Conservation (phyloP, 2,329 filamentous ascomycete genomes). For the Monosporascus sp. region DNA sequence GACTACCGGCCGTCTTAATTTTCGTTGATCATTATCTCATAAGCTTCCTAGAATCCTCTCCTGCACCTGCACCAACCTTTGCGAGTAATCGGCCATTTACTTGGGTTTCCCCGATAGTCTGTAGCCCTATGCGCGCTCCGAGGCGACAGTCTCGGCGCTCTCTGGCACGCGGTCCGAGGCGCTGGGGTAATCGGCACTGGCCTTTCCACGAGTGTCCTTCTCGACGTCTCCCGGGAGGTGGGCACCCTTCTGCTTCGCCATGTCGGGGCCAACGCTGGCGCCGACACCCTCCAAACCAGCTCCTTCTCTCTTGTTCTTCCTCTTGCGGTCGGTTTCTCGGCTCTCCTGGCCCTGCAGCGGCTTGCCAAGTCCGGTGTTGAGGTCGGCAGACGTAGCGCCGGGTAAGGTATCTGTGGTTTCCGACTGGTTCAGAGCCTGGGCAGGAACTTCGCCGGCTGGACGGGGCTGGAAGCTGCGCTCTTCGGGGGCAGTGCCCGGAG, state of each 20-base stretch:
- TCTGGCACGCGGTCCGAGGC: conserved; percentile 20
- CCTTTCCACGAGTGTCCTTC: conserved; percentile 19
- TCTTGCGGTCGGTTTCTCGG: conserved; percentile 33
- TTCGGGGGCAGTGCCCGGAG: conserved; percentile 58
- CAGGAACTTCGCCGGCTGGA: conserved; percentile 29
- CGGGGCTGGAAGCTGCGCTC: conserved; percentile 36
- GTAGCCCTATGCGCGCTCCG: conserved; percentile 10
- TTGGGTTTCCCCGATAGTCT: conserved; percentile 4
- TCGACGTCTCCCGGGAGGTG: conserved; percentile 28
- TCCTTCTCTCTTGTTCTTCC: conserved; percentile 31
- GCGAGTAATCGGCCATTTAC: conserved; percentile 6
- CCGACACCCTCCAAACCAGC: conserved; percentile 35
- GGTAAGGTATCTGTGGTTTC: conserved; percentile 33
- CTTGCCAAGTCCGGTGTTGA: conserved; percentile 39
- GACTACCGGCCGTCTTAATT: too few species aligned
- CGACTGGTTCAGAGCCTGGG: conserved; percentile 26
- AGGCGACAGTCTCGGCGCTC: conserved; percentile 21
- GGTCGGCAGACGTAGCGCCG: conserved; percentile 40
- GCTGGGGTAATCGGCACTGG: conserved; percentile 13
- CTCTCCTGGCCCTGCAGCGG: conserved; percentile 38
- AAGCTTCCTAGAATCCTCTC: too few species aligned
- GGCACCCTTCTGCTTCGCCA: conserved; percentile 20
- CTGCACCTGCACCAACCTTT: background rate
- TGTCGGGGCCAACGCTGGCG: conserved; percentile 23
- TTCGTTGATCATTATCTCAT: too few species aligned